A percentile compares a stretch with the other conserved stretches of the same genome.
phyloP scores from a whole-genome alignment of 371 early-diverging fungal genomes.

The Lichtheimia ornata region DNA sequence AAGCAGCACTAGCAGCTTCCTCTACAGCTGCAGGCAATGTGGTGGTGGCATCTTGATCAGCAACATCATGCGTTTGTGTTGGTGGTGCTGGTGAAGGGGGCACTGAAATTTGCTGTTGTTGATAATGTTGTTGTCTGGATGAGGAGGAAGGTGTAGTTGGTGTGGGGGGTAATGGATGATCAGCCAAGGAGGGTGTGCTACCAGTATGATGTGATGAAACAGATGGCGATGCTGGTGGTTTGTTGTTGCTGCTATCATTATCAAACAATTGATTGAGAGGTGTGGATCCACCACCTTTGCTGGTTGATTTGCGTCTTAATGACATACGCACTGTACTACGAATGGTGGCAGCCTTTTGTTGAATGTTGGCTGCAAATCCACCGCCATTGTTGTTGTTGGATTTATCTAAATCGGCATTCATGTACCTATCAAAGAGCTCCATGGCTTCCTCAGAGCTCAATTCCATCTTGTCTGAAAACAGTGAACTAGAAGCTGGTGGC shows the following conservation, averaged over 20 bases:
- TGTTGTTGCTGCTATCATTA: neutral
- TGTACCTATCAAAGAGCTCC: slow-evolving; percentile 32
- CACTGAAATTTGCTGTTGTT: neutral
- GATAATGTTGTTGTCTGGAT: no score
- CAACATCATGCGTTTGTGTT: neutral
- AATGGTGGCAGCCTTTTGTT: slow-evolving; percentile 20
- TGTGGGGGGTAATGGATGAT: neutral
- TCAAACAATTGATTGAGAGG: slow-evolving; percentile 19
- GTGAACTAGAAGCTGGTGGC: slow-evolving; percentile 32
- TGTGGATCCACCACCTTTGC: slow-evolving; percentile 7
- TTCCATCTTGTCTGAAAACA: slow-evolving; percentile 47
- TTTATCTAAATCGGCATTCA: slow-evolving; percentile 13
- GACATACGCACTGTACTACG: slow-evolving; percentile 24
- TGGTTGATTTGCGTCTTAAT: slow-evolving; percentile 27
- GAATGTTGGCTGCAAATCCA: slow-evolving; percentile 10
- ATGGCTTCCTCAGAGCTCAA: slow-evolving; percentile 25
- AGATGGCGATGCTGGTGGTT: neutral
- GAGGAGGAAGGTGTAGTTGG: neutral
- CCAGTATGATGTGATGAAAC: neutral
- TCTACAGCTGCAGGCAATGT: slow-evolving; percentile 2
- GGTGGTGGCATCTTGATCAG: neutral
- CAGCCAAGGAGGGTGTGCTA: neutral
- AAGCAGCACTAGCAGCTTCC: neutral
- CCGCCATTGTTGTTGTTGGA: slow-evolving; percentile 1
- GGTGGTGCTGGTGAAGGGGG: neutral